phyloP scores from a whole-genome alignment of 371 early-diverging fungal species.

The Zychaea mexicana region DNA sequence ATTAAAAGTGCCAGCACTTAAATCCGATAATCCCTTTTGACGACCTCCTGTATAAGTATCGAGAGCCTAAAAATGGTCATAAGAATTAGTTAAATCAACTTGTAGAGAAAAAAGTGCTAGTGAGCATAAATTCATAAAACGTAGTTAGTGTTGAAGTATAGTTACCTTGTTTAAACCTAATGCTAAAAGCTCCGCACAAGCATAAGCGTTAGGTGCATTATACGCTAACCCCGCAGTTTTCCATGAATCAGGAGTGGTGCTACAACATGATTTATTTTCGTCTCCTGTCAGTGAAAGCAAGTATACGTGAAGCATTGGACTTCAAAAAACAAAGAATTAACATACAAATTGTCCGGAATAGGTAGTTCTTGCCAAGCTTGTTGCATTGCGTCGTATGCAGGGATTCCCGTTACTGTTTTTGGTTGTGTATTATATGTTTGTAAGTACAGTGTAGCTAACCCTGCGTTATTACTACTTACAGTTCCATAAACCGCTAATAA shows the following conservation, averaged over 20 bases:
- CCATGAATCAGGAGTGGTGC: constrained; percentile 27
- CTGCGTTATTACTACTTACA: no score
- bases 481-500: constrained; percentile 47
- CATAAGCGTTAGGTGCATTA: constrained; percentile 42
- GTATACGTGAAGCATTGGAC: neutral
- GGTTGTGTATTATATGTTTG: neutral
- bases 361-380: constrained; percentile 28
- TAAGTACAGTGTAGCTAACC: neutral
- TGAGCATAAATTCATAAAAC: neutral
- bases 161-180: constrained; percentile 41
- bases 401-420: constrained; percentile 38
- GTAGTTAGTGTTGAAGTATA: neutral
- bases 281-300: neutral
- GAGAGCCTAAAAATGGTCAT: constrained; percentile 32
- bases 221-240: constrained; percentile 31
- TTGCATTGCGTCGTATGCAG: constrained; percentile 31
- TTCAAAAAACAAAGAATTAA: neutral
- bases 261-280: constrained; percentile 3
- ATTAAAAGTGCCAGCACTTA: constrained; percentile 26
- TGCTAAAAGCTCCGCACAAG: constrained; percentile 41
- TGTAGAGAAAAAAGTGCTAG: no score
- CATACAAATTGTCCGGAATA: constrained; percentile 27
- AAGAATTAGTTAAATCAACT: no score
- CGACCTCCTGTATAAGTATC: constrained; percentile 41
- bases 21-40: constrained; percentile 26